A percentile compares a stretch with the other conserved stretches of the same genome.
phyloP scores from a whole-genome alignment of 73 alveolate genomes.

The Stentor coeruleus region DNA sequence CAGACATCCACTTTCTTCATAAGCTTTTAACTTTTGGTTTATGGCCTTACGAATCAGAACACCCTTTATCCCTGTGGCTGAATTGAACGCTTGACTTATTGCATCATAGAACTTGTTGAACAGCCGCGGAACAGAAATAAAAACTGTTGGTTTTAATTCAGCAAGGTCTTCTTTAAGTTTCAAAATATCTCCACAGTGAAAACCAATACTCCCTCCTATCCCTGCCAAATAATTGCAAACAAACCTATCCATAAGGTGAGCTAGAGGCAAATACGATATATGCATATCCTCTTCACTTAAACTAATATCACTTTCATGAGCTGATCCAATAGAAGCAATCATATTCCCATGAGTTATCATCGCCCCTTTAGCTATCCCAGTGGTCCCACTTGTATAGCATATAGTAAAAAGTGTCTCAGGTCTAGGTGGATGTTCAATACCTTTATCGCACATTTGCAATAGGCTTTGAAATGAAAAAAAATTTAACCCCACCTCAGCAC shows the following conservation, averaged over 20 bases:
- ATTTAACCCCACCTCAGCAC: not conserved
- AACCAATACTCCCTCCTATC: not conserved
- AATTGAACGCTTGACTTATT: constrained; percentile 11
- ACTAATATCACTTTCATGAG: not conserved
- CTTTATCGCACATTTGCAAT: not conserved
- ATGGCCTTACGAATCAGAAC: not conserved
- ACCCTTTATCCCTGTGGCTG: not conserved
- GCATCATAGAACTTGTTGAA: constrained; percentile 38
- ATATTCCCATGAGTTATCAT: constrained; percentile 69
- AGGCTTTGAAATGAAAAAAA: not conserved
- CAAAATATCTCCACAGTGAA: constrained; percentile 35
- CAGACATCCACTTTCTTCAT: not conserved
- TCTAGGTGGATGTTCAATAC: not conserved
- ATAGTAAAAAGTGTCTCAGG: constrained; percentile 30
- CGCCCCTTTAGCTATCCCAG: constrained; percentile 90
- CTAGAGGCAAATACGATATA: constrained; percentile 82
- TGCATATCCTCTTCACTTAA: not conserved
- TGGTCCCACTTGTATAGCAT: constrained; percentile 85
- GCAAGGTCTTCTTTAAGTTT: constrained; percentile 41
- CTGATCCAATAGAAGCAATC: constrained; percentile 35
- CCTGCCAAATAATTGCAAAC: too few relatives aligned
- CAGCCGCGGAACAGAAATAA: constrained; percentile 59
- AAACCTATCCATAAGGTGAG: constrained; percentile 89
- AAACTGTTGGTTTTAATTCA: constrained; percentile 42
- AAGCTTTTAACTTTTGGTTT: not conserved